Base-by-base conservation (phyloP, 225 moss, liverwort and hornwort species). In the Straminergon stramineum region DNA sequence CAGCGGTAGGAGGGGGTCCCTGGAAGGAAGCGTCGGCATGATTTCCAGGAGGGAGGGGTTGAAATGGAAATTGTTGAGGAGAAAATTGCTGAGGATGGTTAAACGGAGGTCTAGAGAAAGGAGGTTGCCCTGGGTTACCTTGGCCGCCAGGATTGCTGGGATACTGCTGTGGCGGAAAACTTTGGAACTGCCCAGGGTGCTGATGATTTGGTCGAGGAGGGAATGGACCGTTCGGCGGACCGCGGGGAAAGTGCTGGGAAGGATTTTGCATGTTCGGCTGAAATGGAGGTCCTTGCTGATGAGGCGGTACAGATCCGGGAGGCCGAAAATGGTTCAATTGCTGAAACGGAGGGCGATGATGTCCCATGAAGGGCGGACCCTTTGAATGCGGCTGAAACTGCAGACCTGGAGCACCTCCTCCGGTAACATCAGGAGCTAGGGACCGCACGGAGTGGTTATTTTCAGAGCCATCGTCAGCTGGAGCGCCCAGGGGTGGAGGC, bases 271-370 rank as follows among this genome's bases (percentile, higher is more conserved):
- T 86, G 69, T 88, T 91, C 81, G 90, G 89, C 88, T 92, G 92
- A 91, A 95, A 93, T 65, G 90, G 85, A 85, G 90, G 89, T 55
- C 94, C 93, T 87, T 88, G 90, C 70, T 88, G 94, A 85, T 90
- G 91, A 74, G 85, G 61, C 30, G 85, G 91, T 83, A 93, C 82
- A 82, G 84, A 71, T 78, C 92, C 91, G 63, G 91, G 90, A 87
- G 95, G 90, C 82, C 89, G 92, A 76, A 93, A 95, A 87, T 95
- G 91, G 73, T 91, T 95, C 89, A 92, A 89, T 88, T 92, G 93
- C 87, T 93, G 93, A 88, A 91, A 92, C 53, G 89, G 89, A 88
- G 92, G 93, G 61, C 91, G 95, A 63, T 92, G 94, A 91, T 89
- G 90, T 81, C 91, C 95, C 84, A 93, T 84, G 55, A 93, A 95